phyloP scores from a whole-genome alignment of 73 alveolate genomes.

The Durusdinium trenchii region DNA sequence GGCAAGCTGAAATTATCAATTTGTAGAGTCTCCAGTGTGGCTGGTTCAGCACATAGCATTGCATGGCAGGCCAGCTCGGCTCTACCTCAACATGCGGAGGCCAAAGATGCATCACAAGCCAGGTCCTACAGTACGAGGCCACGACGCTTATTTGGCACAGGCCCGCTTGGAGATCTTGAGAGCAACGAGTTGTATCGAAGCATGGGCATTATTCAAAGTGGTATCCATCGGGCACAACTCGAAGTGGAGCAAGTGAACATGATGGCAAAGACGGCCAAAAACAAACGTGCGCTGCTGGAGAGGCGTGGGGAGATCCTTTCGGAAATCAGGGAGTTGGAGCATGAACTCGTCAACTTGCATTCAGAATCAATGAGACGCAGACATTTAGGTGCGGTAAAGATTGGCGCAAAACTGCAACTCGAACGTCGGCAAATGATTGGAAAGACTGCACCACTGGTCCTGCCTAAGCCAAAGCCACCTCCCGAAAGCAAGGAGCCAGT shows the following conservation, averaged over 20 bases:
- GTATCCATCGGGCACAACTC: not conserved
- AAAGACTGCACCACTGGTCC: too few relatives aligned
- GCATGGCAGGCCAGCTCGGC: too few relatives aligned
- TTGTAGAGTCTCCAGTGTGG: too few relatives aligned
- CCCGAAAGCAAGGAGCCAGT: too few relatives aligned
- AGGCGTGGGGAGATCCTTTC: not conserved
- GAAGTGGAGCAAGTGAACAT: not conserved
- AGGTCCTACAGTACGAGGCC: too few relatives aligned
- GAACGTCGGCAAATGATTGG: not conserved
- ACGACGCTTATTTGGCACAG: conserved; percentile 15
- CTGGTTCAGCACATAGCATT: too few relatives aligned
- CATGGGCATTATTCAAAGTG: not conserved
- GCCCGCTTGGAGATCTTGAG: not conserved
- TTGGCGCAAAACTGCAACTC: not conserved
- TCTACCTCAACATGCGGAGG: too few relatives aligned
- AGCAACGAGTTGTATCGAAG: not conserved
- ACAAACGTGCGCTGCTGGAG: not conserved
- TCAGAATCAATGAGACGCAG: not conserved
- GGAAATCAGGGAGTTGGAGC: conserved; percentile 14
- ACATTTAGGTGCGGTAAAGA: not conserved
- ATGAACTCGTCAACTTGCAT: not conserved
- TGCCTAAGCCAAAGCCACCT: too few relatives aligned
- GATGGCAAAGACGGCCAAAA: not conserved
- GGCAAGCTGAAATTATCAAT: too few relatives aligned
- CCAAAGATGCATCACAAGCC: too few relatives aligned